phyloP scores from a whole-genome alignment of 1,139 yeast species.

The Pichia sp. region DNA sequence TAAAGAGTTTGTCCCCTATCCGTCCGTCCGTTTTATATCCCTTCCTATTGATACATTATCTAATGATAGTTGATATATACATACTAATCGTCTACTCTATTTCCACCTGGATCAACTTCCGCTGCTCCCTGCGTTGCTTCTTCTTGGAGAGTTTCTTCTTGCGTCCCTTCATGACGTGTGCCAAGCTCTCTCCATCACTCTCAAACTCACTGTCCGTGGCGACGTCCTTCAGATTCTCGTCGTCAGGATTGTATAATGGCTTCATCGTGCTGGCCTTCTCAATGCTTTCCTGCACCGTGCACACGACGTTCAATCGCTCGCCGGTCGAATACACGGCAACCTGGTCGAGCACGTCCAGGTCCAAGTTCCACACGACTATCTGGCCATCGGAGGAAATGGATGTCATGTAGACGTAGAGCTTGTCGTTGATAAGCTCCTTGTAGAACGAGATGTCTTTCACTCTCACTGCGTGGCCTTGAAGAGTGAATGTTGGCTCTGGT shows the following conservation, averaged over 20 bases:
- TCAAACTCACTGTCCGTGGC: slow-evolving; percentile 65
- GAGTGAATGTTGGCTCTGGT: slow-evolving; percentile 47
- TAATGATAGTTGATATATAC: neutral
- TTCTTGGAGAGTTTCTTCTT: slow-evolving; percentile 41
- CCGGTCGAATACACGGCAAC: slow-evolving; percentile 88
- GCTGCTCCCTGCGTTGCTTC: slow-evolving; percentile 42
- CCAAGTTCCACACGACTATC: slow-evolving; percentile 87
- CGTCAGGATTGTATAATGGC: slow-evolving; percentile 48
- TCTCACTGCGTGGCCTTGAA: slow-evolving; percentile 80
- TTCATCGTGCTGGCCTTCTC: slow-evolving; percentile 70
- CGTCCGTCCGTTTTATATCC: neutral
- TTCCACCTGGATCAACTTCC: slow-evolving; percentile 50
- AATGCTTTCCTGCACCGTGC: slow-evolving; percentile 70
- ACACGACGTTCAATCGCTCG: slow-evolving; percentile 87
- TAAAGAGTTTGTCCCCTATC: neutral
- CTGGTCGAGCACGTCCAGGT: slow-evolving; percentile 62
- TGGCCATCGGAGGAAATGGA: slow-evolving; percentile 92
- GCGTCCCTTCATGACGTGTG: slow-evolving; percentile 44
- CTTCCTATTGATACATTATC: slow-evolving; percentile 1
- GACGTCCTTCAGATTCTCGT: slow-evolving; percentile 21
- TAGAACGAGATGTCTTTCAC: slow-evolving; percentile 71
- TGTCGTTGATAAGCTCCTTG: slow-evolving; percentile 32
- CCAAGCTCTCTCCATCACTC: slow-evolving; percentile 49
- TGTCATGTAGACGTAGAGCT: slow-evolving; percentile 45
- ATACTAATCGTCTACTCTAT: slow-evolving; percentile 40